Base-by-base conservation (phyloP, 805 yeast genomes). In the Saccharomycopsis oosterbeekiorum region DNA sequence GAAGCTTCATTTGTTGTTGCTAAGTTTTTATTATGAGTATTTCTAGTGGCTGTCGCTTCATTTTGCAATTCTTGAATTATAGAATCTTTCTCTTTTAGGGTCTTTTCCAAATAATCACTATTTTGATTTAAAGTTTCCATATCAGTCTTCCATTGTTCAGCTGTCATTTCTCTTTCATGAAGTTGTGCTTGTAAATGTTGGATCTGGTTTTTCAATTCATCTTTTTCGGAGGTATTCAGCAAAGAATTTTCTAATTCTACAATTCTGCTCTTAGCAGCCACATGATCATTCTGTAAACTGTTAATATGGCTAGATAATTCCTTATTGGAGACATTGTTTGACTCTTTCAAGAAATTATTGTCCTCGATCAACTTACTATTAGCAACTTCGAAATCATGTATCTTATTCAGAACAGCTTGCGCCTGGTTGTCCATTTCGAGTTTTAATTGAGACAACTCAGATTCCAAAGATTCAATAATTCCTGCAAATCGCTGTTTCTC, bases 341-440 rank as follows among this genome's bases (percentile, higher is more conserved):
- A 19, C 29, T 53, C 41, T 26, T 50, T 43, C 19, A 50, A 34
- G 12, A 21, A n/a, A 10, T 29, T 37, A 34, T 55, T 47, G 8
- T 53, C 56, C 1, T 41, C 37, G n/a, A 37, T 21, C 19, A 60
- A 60, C 51, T 66, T 69, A 60, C 77, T 75, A 14, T 61, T 59
- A 19, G 50, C 19, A 36, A 62, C 47, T 36, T 84, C 88, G 41
- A 87, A 73, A 21, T 68, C 67, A 24, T 70, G 71, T 24, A 86
- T 83, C 61, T 79, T 79, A 19, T 77, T 77, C 65, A 84, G 80
- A 0, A 91, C 92, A 57, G 76, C 73, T 57, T 74, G 76, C 64
- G 86, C 84, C 65, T 83, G 85, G 4, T 71, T 71, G 61, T 76
- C 77, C 64, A 83, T 79, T 53, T 77, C 77, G 2, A 65, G 21